Evolutionary conservation across 768 basidiomycete genomes (phyloP), one percentile per base, ranked within the genome.

Genomic region (Boletus bicolor): DNA sequence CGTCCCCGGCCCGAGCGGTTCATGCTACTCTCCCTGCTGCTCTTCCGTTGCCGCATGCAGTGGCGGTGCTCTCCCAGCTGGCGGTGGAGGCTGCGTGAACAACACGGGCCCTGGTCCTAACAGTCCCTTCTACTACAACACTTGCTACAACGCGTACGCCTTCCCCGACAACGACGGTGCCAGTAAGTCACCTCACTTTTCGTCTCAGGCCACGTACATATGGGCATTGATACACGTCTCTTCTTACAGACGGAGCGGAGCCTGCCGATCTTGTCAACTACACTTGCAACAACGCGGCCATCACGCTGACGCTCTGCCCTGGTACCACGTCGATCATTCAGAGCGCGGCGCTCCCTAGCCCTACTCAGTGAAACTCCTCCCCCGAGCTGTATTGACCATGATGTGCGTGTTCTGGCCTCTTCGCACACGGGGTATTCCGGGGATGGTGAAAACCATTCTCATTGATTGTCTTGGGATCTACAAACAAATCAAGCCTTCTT

Each of bases 111-210:
- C 68, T 14, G 68, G 68, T 30, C 68, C 68, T 5, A 45, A 72
- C 59, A 72, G 68, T n/a, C 1, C 57, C 26, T 70, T 70, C 66
- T 72, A 68, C 54, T 61, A 72, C 21, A 3, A 30, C 28, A 58
- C 57, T 5, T 72, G 68, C 54, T 56, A 48, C 56, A 70, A 72
- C 21, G 68, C 68, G 32, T 72, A 72, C 10, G 68, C 68, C 24
- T 70, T 70, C 64, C 68, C 68, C 21, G 70, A 70, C 56, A 70
- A 70, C 36, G 68, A 72, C 17, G 70, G 70, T 19, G 37, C 68
- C 4, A 0, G 68, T 72, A 48, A 49, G 66, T 58, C 30, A 7
- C 6, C 3, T 36, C 15, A 7, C 30, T 35, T 7, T 21, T 26
- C 7, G n/a, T 21, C 15, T 42, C 14, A 1, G 2, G 17, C 10